phyloP scores from a whole-genome alignment of 1,284 basidiomycete species.

The Naganishia albida region DNA sequence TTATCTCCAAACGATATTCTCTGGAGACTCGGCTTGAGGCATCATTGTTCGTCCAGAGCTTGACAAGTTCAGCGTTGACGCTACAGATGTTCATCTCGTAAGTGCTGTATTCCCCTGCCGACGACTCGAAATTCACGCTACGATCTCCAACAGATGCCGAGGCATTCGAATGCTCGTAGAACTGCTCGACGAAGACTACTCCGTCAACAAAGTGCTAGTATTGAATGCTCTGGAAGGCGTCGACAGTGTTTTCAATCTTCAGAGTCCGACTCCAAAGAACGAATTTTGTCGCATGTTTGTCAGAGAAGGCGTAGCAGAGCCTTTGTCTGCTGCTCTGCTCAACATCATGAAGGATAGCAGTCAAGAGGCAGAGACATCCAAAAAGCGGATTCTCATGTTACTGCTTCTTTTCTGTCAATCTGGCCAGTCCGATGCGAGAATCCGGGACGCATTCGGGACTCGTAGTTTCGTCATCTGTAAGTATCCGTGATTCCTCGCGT shows the following conservation, averaged over 20 bases:
- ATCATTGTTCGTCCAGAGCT: conserved; percentile 86
- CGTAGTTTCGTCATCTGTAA: conserved; percentile 83
- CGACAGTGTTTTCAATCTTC: conserved; percentile 87
- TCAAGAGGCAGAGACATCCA: conserved; percentile 64
- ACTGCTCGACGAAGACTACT: conserved; percentile 93
- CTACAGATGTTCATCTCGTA: conserved; percentile 97
- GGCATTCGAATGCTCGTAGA: conserved; percentile 92
- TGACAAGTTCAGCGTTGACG: conserved; percentile 88
- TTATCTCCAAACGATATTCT: conserved; percentile 91
- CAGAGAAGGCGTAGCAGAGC: conserved; percentile 88
- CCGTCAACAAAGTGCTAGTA: conserved; percentile 83
- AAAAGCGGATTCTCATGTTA: conserved; percentile 85
- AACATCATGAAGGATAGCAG: conserved; percentile 79
- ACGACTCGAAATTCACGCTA: neutral
- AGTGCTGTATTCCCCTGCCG: conserved; percentile 44
- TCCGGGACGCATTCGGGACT: conserved; percentile 85
- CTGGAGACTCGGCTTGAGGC: conserved; percentile 92
- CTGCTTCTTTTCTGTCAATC: conserved; percentile 92
- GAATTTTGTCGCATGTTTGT: conserved; percentile 99
- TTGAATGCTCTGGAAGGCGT: conserved; percentile 93
- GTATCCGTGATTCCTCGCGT: conserved; percentile 45
- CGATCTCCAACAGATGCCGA: conserved; percentile 66
- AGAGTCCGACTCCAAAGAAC: conserved; percentile 90
- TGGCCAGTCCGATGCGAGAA: conserved; percentile 87
- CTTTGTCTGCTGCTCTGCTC: conserved; percentile 82